Evolutionary conservation across 148 eudicot genomes (phyloP).

Genomic region (Salicornia ramosissima): DNA sequence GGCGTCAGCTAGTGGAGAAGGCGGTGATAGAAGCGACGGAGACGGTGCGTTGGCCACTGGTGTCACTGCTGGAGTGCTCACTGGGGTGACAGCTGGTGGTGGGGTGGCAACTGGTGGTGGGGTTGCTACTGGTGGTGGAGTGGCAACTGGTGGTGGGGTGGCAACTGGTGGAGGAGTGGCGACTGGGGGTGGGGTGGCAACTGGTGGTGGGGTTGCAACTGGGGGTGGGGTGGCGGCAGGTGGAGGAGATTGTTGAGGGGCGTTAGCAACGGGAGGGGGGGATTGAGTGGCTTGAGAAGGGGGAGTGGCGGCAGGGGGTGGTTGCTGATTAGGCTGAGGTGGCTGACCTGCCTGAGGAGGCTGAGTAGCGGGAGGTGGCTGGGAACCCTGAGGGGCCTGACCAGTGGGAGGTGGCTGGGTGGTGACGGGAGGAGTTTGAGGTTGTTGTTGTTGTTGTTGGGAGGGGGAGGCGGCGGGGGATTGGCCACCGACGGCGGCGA

Average conservation of each 20-base stretch:
- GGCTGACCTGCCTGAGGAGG: too few species aligned
- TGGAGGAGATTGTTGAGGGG: conserved; percentile 1
- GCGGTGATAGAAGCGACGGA: conserved; percentile 14
- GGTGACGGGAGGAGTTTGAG: conserved; percentile 9
- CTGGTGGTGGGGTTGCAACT: conserved; percentile 8
- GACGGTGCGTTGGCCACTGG: conserved; percentile 10
- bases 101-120: conserved; percentile 16
- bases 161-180: conserved; percentile 13
- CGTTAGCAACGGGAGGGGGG: not conserved
- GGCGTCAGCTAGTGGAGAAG: conserved; percentile 16
- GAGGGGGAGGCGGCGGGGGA: conserved; percentile 23
- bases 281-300: conserved; percentile 13
- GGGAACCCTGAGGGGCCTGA: not conserved
- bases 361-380: conserved; percentile 3
- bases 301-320: conserved; percentile 18
- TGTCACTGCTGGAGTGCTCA: not conserved
- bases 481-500: conserved; percentile 27
- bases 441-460: not conserved
- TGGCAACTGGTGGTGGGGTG: conserved; percentile 16
- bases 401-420: not conserved
- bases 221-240: not conserved
- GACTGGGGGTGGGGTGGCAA: conserved; percentile 1
- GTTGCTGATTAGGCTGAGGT: too few species aligned
- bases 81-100: conserved; percentile 19
- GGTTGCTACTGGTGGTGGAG: conserved; percentile 16